Base-by-base conservation (phyloP, 2,329 filamentous ascomycete species). In the Botrytis fabae region DNA sequence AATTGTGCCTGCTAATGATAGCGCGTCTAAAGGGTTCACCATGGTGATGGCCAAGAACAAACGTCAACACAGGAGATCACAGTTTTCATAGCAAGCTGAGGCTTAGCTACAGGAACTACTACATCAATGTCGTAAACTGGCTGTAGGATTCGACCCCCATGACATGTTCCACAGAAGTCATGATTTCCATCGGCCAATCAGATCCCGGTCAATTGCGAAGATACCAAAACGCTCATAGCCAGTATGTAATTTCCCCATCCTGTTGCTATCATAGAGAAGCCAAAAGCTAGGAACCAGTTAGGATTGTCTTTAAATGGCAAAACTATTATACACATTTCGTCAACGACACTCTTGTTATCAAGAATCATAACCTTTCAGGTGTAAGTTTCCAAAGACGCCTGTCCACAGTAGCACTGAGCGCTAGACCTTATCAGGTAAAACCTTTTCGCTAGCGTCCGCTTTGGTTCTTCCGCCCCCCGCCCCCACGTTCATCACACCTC, bases 1-100 rank as follows among this genome's bases (percentile, higher is more conserved):
- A 25, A 74, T 69, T 25, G 44, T 72, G 3, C 69, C 72, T 22
- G 73, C 73, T 25, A 75, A 25, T 18, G 69, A 63, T 20, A 75
- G 44, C 7, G 65, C 66, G n/a, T 69, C 44, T 25, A 75, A 46
- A 20, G 74, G 64, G 8, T 74, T 73, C 74, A 46, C 57, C 59
- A 70, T 60, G 2, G 14, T 70, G 32, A 28, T 16, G 32, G 51
- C 2, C 18, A 22, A 51, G 20, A 28, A 32, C n/a, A 70, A 57
- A 20, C 9, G 5, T 16, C 25, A 0, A 35, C 35, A 35, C 35
- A 35, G 35, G 4, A 35, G 35, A 35, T 35, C 35, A 35, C 35
- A 35, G 35, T 35, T 65, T 2, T 65, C 14, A 65, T 25, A 38
- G 18, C 20, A 48, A 25, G 28, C 28, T 48, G 20, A 32, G 28